A percentile compares a stretch with the other conserved stretches of the same genome.
Evolutionary conservation across 2,329 filamentous ascomycete genomes (phyloP).

Genomic region (Ophioceras dolichostomum): DNA sequence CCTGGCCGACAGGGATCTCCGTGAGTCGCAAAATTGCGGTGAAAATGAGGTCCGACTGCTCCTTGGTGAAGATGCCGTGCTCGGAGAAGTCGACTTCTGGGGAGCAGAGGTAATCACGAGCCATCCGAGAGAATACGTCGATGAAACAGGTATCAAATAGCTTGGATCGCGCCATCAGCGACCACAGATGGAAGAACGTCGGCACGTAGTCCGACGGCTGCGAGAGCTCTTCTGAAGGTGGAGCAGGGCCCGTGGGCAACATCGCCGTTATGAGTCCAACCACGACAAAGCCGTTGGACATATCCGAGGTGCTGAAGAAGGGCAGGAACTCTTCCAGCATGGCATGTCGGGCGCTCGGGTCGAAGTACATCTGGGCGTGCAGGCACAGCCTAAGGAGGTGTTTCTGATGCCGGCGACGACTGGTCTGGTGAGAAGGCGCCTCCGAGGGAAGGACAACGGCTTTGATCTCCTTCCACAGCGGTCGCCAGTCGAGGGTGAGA

Average conservation of each 20-base stretch:
- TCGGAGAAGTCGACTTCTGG: conserved; percentile 68
- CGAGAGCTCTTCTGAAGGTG: conserved; percentile 59
- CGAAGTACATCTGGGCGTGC: conserved; percentile 85
- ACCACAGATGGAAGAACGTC: conserved; percentile 95
- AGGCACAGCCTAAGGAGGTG: conserved; percentile 77
- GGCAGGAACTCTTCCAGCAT: conserved; percentile 73
- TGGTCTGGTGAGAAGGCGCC: conserved; percentile 51
- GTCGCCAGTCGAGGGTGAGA: conserved; percentile 84
- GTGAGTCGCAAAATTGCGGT: conserved; percentile 80
- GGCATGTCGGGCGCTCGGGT: conserved; percentile 70
- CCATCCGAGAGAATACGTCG: conserved; percentile 78
- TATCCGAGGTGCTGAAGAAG: conserved; percentile 87
- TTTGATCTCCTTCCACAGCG: conserved; percentile 87
- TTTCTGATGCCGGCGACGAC: conserved; percentile 43
- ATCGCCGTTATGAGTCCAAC: conserved; percentile 76
- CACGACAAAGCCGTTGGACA: conserved; percentile 89
- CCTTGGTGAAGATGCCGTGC: conserved; percentile 82
- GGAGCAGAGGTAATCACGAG: conserved; percentile 69
- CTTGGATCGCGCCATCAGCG: conserved; percentile 80
- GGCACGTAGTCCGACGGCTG: conserved; percentile 82
- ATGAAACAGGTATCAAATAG: conserved; percentile 77
- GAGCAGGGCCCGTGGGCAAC: conserved; percentile 71
- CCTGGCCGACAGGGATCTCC: conserved; percentile 93
- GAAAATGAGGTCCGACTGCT: conserved; percentile 87
- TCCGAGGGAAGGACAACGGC: conserved; percentile 79